These are phyloP conservation scores for Trifolium dubium DNA, from an alignment of 306 rosid genomes.

Conservation along the genomic window DNA sequence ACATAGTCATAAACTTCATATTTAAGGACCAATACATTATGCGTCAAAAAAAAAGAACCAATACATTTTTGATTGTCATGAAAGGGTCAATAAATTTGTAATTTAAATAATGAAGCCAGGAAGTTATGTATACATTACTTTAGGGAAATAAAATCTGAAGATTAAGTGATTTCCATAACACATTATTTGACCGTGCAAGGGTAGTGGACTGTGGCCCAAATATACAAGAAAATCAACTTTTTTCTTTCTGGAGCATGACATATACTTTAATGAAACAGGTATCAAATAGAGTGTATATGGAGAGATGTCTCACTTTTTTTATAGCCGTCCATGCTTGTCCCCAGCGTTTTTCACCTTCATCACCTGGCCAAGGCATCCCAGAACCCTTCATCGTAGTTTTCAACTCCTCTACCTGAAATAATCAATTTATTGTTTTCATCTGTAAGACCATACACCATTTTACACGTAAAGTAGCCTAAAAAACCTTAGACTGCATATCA, in stretches of 20 bases:
- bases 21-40: too few relatives aligned
- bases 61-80: neutral
- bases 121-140: neutral
- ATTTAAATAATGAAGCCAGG: neutral
- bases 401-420: slow-evolving; percentile 83
- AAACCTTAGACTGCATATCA: slow-evolving; percentile 2
- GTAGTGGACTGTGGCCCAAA: slow-evolving; percentile 14
- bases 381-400: slow-evolving; percentile 81
- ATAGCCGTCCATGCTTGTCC: slow-evolving; percentile 93
- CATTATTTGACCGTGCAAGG: slow-evolving; percentile 2
- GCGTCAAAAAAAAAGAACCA: too few relatives aligned
- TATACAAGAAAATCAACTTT: slow-evolving; percentile 24
- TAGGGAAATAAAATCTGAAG: neutral
- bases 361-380: slow-evolving; percentile 99
- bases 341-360: slow-evolving; percentile 93
- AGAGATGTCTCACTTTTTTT: slow-evolving; percentile 67
- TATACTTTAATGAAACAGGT: slow-evolving; percentile 20
- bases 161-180: slow-evolving; percentile 17
- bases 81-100: slow-evolving; percentile 18
- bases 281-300: slow-evolving; percentile 23
- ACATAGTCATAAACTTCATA: neutral
- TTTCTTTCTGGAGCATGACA: neutral
- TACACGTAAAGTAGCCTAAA: slow-evolving; percentile 24
- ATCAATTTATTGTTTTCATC: slow-evolving; percentile 38
- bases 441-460: slow-evolving; percentile 35